phyloP scores from a whole-genome alignment of 768 basidiomycete species.

The Royoungia palumana region DNA sequence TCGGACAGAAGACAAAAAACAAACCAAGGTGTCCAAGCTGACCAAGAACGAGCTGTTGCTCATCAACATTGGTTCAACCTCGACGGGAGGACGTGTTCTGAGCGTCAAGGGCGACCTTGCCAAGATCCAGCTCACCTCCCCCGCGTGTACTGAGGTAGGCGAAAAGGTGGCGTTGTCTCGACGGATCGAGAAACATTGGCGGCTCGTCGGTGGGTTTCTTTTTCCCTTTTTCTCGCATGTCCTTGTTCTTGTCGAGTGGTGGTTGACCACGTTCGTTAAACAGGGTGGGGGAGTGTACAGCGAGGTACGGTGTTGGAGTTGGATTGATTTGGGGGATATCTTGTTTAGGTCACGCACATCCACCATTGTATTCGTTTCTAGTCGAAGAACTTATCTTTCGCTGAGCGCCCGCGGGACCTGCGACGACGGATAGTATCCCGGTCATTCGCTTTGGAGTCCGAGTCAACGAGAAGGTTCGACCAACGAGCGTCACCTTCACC shows the following conservation, averaged over 20 bases:
- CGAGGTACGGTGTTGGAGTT: constrained; percentile 81
- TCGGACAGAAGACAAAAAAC: constrained; percentile 98
- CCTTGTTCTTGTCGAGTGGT: background rate
- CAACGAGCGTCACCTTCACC: too few species aligned
- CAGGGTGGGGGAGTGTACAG: constrained; percentile 78
- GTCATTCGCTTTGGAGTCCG: too few species aligned
- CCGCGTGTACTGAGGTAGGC: constrained; percentile 93
- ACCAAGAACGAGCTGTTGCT: constrained; percentile 88
- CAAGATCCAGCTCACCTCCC: constrained; percentile 89
- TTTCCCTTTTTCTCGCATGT: background rate
- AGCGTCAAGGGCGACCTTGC: constrained; percentile 94
- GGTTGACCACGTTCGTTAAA: constrained; percentile 3
- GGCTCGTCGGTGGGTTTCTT: constrained; percentile 75
- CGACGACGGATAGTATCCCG: too few species aligned
- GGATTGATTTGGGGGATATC: constrained; percentile 39
- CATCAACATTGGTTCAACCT: constrained; percentile 98
- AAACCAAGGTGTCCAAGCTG: constrained; percentile 92
- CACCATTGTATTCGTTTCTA: background rate
- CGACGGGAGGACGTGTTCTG: constrained; percentile 92
- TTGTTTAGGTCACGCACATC: background rate
- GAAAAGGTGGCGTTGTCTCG: constrained; percentile 96
- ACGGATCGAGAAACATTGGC: constrained; percentile 98
- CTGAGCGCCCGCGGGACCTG: too few species aligned
- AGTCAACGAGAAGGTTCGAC: too few species aligned
- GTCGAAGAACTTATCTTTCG: background rate